Percentiles rank a stretch among this genome's conserved stretches.
Evolutionary conservation across 306 rosid genomes (phyloP).

Genomic region (Ziziphus jujuba): DNA sequence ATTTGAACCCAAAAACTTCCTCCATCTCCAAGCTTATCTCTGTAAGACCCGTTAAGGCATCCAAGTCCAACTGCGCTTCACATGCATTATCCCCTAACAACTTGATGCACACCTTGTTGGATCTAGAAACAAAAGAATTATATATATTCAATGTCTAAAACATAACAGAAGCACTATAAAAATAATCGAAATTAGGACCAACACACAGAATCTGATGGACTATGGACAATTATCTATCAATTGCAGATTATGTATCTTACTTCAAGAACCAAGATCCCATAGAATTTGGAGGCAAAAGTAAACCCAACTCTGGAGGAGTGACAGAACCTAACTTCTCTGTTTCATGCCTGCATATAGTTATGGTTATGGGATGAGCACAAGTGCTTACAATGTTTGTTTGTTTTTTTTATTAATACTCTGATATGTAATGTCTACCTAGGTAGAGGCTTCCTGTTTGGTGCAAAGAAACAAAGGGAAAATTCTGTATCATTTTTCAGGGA

Average conservation of each 20-base stretch:
- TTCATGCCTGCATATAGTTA: conserved; percentile 55
- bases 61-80: conserved; percentile 70
- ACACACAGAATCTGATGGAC: conserved; percentile 15
- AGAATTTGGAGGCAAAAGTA: conserved; percentile 66
- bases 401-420: background rate
- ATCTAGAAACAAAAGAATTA: conserved; percentile 44
- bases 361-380: conserved; percentile 29
- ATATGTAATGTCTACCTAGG: conserved; percentile 52
- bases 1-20: conserved; percentile 57
- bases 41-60: conserved; percentile 84
- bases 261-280: conserved; percentile 79
- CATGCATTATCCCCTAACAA: conserved; percentile 63
- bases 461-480: conserved; percentile 60
- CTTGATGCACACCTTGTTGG: conserved; percentile 65
- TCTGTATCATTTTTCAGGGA: conserved; percentile 74
- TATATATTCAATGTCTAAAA: conserved; percentile 14
- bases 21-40: conserved; percentile 71
- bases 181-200: conserved; percentile 27
- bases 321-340: conserved; percentile 40
- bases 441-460: conserved; percentile 56
- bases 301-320: conserved; percentile 66
- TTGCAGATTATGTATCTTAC: conserved; percentile 51
- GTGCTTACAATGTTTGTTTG: conserved; percentile 4
- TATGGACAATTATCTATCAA: conserved; percentile 13
- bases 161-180: conserved; percentile 21